phyloP scores from a whole-genome alignment of 345 rosid species.

The Isatis tinctoria region DNA sequence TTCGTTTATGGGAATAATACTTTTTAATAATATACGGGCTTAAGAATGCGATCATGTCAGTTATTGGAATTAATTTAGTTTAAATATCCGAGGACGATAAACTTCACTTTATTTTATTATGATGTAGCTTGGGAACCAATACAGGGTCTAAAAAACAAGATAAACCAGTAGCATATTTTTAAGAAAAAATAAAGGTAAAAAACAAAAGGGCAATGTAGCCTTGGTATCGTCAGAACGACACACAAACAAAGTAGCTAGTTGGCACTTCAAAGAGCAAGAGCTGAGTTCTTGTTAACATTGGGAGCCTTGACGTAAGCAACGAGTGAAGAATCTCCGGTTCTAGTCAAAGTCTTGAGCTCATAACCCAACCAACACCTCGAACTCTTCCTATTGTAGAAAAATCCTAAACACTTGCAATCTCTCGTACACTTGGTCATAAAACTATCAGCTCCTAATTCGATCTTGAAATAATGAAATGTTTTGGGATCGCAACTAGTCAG shows the following conservation, averaged over 20 bases:
- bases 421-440: constrained; percentile 44
- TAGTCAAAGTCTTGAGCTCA: constrained; percentile 48
- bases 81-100: no score
- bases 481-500: constrained; percentile 10
- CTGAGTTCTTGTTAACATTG: constrained; percentile 9
- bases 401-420: constrained; percentile 62
- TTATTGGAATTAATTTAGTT: no score
- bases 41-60: background rate
- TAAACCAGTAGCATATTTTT: no score
- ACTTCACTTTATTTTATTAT: constrained; percentile 5
- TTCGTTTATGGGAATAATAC: no score
- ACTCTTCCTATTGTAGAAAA: constrained; percentile 42
- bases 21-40: background rate
- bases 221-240: no score
- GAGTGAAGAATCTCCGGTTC: constrained; percentile 19
- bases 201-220: no score
- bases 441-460: constrained; percentile 56
- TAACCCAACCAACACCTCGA: constrained; percentile 56
- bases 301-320: constrained; percentile 36
- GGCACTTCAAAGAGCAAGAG: background rate
- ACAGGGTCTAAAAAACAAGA: background rate
- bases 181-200: no score
- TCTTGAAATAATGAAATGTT: constrained; percentile 35
- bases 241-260: background rate
- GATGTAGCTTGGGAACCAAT: constrained; percentile 14